Conservation (phyloP, 352 stramenopile species). For the Blastocystis sp. region DNA sequence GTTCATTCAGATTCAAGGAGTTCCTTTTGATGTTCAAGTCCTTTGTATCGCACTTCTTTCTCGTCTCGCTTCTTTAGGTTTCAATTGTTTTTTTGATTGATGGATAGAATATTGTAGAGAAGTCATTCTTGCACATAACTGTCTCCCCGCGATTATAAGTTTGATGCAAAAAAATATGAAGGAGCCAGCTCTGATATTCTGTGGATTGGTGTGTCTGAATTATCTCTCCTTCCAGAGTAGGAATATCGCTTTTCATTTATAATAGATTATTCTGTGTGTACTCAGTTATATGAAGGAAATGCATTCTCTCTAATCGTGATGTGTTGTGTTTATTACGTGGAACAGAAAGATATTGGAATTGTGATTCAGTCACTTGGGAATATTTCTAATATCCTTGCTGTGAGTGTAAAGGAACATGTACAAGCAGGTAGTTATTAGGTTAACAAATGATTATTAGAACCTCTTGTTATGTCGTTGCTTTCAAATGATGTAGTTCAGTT, state of each 20-base stretch:
- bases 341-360: slow-evolving; percentile 31
- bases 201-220: slow-evolving; percentile 22
- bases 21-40: slow-evolving; percentile 14
- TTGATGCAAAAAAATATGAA: slow-evolving; percentile 10
- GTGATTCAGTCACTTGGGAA: slow-evolving; percentile 26
- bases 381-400: background rate
- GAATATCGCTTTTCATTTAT: background rate
- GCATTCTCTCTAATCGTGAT: slow-evolving; percentile 6
- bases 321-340: slow-evolving; percentile 42
- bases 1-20: background rate
- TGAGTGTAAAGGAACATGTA: background rate
- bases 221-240: slow-evolving; percentile 15
- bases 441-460: background rate
- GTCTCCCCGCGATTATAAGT: background rate
- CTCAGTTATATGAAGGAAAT: background rate
- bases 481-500: slow-evolving; percentile 21
- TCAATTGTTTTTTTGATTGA: background rate
- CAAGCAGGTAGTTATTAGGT: background rate
- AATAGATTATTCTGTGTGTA: slow-evolving; percentile 10
- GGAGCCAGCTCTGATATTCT: slow-evolving; percentile 7
- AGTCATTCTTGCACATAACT: background rate
- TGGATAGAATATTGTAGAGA: background rate
- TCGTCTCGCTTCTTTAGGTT: background rate
- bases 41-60: slow-evolving; percentile 28
- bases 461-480: background rate